Evolutionary conservation across 2,329 filamentous ascomycete genomes (phyloP).

Genomic region (Nemania abortiva): DNA sequence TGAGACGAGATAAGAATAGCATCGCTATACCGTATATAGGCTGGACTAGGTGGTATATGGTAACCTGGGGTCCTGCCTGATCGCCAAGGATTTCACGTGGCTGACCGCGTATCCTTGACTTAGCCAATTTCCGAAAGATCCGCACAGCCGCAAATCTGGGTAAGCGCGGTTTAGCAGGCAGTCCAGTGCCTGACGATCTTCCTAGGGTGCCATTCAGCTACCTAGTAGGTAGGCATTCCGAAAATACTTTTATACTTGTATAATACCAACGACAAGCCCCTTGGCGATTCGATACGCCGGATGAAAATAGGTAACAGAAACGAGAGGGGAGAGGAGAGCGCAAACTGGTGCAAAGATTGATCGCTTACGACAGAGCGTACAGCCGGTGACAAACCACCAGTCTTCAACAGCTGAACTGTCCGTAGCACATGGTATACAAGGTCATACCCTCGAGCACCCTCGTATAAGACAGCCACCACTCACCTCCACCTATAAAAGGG

Average conservation of each 20-base stretch:
- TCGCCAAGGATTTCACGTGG: conserved; percentile 39
- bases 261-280: neutral
- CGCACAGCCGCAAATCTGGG: conserved; percentile 29
- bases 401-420: conserved; percentile 19
- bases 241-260: conserved; percentile 7
- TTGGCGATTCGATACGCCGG: neutral
- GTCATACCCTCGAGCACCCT: conserved; percentile 8
- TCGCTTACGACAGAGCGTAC: conserved; percentile 2
- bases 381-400: neutral
- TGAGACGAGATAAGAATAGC: conserved; percentile 24
- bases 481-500: neutral
- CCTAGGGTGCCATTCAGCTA: conserved; percentile 1
- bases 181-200: conserved; percentile 15
- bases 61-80: neutral
- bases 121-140: conserved; percentile 37
- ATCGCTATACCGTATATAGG: conserved; percentile 5
- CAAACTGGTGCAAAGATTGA: neutral
- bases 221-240: conserved; percentile 6
- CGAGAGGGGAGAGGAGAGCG: neutral
- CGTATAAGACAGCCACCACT: conserved; percentile 6
- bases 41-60: neutral
- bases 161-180: neutral
- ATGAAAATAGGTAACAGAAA: neutral
- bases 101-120: conserved; percentile 21
- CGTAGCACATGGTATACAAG: conserved; percentile 10